Evolutionary conservation across 106 monocot species (phyloP).

Genomic region (Cymbidium sinense): DNA sequence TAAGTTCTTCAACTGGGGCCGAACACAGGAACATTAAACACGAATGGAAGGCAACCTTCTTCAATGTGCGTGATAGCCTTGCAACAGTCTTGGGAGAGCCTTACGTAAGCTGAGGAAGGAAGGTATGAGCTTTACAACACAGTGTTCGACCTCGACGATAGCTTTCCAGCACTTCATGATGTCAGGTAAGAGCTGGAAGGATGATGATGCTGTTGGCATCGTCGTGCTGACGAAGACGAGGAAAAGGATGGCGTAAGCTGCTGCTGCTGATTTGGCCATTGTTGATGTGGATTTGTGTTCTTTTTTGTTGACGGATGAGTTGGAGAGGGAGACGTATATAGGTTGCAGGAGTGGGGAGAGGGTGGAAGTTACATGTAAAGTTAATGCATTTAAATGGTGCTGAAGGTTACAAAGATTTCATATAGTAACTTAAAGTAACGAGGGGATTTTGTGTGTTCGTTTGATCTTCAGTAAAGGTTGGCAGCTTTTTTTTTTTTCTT

Average conservation of each 20-base stretch:
- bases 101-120: neutral
- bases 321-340: no score
- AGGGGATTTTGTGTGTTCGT: no score
- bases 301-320: no score
- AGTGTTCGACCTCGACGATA: neutral
- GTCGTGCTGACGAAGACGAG: neutral
- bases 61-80: neutral
- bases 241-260: neutral
- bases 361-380: no score
- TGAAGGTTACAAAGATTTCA: no score
- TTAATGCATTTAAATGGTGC: no score
- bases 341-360: no score
- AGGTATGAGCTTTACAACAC: constrained; percentile 1
- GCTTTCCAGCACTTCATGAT: neutral
- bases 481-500: no score
- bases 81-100: neutral
- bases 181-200: neutral
- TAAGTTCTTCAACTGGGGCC: neutral
- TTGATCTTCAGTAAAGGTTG: no score
- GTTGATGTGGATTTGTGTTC: neutral
- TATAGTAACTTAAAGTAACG: no score
- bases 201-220: neutral
- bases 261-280: neutral
- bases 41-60: neutral
- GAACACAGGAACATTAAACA: neutral